A percentile compares a stretch with the other conserved stretches of the same genome.
Evolutionary conservation across 495 filamentous ascomycete species (phyloP).

Genomic region (Ascodesmis nigricans): DNA sequence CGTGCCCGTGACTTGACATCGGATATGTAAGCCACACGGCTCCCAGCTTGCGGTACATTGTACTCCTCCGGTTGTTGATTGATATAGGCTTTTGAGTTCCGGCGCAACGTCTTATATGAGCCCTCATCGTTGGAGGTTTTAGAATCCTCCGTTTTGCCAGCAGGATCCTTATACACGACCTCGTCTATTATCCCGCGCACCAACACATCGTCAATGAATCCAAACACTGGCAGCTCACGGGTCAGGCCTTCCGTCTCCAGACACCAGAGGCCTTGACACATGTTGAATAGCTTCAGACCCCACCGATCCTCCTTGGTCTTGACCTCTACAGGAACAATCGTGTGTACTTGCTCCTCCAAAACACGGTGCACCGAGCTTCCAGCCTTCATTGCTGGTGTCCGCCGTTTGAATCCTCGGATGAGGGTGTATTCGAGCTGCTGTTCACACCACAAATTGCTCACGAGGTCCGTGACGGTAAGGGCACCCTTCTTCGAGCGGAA

Average conservation of each 20-base stretch:
- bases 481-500: constrained; percentile 62
- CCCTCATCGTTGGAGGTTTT: neutral
- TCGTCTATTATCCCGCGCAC: constrained; percentile 84
- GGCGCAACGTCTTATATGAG: constrained; percentile 1
- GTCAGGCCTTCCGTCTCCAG: constrained; percentile 61
- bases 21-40: constrained; percentile 44
- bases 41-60: too few species aligned
- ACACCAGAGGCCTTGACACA: constrained; percentile 61
- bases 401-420: constrained; percentile 42
- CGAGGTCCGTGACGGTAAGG: constrained; percentile 74
- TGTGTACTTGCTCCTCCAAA: constrained; percentile 69
- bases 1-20: constrained; percentile 70
- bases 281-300: constrained; percentile 75
- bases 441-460: constrained; percentile 86
- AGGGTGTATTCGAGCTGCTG: constrained; percentile 79
- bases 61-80: too few species aligned
- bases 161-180: constrained; percentile 54
- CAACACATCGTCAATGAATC: constrained; percentile 54
- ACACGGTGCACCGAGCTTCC: constrained; percentile 58
- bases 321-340: constrained; percentile 47
- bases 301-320: constrained; percentile 58
- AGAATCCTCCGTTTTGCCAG: too few species aligned
- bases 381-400: constrained; percentile 60
- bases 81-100: neutral
- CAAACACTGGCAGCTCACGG: constrained; percentile 86